Percentiles rank a stretch among this genome's conserved stretches.
phyloP scores from a whole-genome alignment of 169 alveolate genomes.

The Cryptosporidium meleagridis region DNA sequence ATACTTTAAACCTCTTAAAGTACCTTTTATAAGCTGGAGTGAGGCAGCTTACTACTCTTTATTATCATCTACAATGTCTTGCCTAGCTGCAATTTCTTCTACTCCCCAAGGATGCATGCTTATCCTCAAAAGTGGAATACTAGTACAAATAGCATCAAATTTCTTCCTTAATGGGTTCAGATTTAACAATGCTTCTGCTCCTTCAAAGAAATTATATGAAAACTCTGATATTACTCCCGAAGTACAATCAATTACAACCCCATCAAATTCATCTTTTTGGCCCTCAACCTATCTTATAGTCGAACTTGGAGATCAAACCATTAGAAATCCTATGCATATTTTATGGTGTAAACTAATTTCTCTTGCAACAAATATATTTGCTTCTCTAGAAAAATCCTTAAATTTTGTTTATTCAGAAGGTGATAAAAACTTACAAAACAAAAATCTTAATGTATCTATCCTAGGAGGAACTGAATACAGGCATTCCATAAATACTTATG shows the following conservation, averaged over 20 bases:
- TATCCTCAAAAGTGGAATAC: conserved; percentile 48
- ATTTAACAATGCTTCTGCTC: background rate
- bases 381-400: background rate
- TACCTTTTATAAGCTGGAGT: conserved; percentile 48
- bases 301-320: conserved; percentile 16
- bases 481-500: background rate
- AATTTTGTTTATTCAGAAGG: background rate
- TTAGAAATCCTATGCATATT: conserved; percentile 61
- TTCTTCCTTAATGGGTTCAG: conserved; percentile 19
- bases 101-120: conserved; percentile 34
- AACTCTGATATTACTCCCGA: background rate
- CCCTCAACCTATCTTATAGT: conserved; percentile 36
- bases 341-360: conserved; percentile 57
- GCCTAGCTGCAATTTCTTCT: conserved; percentile 43
- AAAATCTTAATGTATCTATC: background rate
- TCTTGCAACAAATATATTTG: conserved; percentile 20
- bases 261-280: conserved; percentile 12
- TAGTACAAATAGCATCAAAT: conserved; percentile 22
- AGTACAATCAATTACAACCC: background rate
- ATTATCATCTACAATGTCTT: conserved; percentile 14
- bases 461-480: conserved; percentile 20
- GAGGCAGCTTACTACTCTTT: conserved; percentile 28
- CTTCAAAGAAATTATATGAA: background rate
- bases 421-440: background rate
- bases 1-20: conserved; percentile 23